Conservation (phyloP, 805 yeast genomes). For the Pichia paraexigua region DNA sequence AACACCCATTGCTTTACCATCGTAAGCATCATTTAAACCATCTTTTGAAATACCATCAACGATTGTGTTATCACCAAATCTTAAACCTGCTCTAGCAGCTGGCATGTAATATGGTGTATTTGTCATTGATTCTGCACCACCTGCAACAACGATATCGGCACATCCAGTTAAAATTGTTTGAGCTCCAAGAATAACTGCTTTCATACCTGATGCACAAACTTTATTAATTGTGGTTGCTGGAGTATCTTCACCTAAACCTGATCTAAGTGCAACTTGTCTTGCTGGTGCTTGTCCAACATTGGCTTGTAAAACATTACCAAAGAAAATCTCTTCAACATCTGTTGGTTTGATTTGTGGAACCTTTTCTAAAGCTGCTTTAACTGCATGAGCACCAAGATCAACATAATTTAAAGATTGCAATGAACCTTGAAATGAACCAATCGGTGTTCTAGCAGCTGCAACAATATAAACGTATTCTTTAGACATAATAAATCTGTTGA, state of each 20-base stretch:
- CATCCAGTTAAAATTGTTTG: conserved; percentile 82
- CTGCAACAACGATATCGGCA: conserved; percentile 91
- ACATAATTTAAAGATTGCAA: conserved; percentile 67
- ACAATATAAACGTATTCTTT: conserved; percentile 70
- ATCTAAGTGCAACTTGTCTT: conserved; percentile 88
- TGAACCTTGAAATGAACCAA: conserved; percentile 88
- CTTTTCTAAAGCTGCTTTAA: conserved; percentile 75
- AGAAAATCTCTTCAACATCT: conserved; percentile 80
- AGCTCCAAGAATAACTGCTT: conserved; percentile 83
- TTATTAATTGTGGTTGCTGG: conserved; percentile 90
- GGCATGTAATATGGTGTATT: conserved; percentile 92
- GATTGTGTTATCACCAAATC: conserved; percentile 73
- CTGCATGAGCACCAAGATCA: conserved; percentile 90
- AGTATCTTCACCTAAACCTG: conserved; percentile 75
- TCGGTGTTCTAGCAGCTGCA: conserved; percentile 87
- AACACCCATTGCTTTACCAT: conserved; percentile 86
- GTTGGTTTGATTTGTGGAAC: conserved; percentile 74
- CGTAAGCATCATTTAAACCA: conserved; percentile 90
- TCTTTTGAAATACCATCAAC: conserved; percentile 90
- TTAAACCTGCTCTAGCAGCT: conserved; percentile 76
- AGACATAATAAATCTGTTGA: conserved; percentile 15
- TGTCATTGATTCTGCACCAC: conserved; percentile 97
- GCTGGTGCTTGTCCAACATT: conserved; percentile 97
- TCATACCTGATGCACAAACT: conserved; percentile 96
- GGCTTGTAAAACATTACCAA: conserved; percentile 90